Evolutionary conservation across 2,329 filamentous ascomycete genomes (phyloP).

Genomic region (Aspergillus niger): DNA sequence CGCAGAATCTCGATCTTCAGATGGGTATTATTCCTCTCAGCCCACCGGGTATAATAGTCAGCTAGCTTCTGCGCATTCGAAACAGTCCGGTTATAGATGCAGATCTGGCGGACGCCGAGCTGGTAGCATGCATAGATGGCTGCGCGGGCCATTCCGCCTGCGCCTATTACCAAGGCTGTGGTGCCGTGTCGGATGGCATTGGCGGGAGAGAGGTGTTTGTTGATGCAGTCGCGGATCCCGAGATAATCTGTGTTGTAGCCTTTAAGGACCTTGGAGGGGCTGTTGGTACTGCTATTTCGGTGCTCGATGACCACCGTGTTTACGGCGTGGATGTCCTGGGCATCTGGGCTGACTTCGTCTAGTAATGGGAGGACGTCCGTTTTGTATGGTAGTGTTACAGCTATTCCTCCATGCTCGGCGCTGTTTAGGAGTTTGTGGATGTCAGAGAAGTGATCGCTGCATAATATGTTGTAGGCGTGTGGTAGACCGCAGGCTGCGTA

Average conservation of each 20-base stretch:
- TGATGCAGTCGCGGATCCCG: slow-evolving; percentile 30
- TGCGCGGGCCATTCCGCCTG: slow-evolving; percentile 31
- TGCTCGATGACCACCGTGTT: slow-evolving; percentile 27
- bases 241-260: slow-evolving; percentile 36
- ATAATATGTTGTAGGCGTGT: slow-evolving; percentile 18
- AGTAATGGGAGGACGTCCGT: slow-evolving; percentile 23
- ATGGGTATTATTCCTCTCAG: background rate
- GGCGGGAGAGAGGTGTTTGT: slow-evolving; percentile 28
- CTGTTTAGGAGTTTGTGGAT: slow-evolving; percentile 18
- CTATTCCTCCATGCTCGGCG: slow-evolving; percentile 20
- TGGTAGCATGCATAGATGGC: slow-evolving; percentile 30
- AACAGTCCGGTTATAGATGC: slow-evolving; percentile 30
- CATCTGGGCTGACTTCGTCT: slow-evolving; percentile 25
- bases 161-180: slow-evolving; percentile 29
- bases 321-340: slow-evolving; percentile 30
- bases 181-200: slow-evolving; percentile 25
- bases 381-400: slow-evolving; percentile 31
- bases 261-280: slow-evolving; percentile 14
- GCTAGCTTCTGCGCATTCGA: slow-evolving; percentile 23
- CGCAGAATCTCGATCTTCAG: slow-evolving; percentile 15
- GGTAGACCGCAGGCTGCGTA: slow-evolving; percentile 28
- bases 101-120: slow-evolving; percentile 28
- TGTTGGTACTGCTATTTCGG: background rate
- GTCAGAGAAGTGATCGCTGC: slow-evolving; percentile 11
- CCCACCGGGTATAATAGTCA: slow-evolving; percentile 19